phyloP scores from a whole-genome alignment of 768 basidiomycete genomes.

The Tephrocybe sp. region DNA sequence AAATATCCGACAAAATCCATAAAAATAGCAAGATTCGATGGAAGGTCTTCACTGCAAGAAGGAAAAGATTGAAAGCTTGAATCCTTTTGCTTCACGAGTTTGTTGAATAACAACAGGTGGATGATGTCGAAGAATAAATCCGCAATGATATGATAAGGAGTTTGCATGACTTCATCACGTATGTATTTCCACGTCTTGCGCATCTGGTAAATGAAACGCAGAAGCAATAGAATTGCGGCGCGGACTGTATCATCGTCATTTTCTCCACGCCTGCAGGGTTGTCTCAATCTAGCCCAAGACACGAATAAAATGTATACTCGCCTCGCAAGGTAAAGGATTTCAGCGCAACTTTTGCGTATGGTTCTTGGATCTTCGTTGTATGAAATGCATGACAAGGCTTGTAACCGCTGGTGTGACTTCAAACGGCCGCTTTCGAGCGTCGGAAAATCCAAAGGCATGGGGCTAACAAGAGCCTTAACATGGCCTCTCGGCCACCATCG shows the following conservation, averaged over 20 bases:
- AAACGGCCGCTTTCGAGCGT: not conserved
- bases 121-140: conserved; percentile 3
- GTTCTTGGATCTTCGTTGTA: not conserved
- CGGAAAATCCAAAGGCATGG: not conserved
- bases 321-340: not conserved
- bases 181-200: not conserved
- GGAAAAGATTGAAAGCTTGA: not conserved
- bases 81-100: not conserved
- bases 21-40: not conserved
- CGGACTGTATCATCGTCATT: not conserved
- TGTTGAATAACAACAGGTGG: not conserved
- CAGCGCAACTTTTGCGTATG: not conserved
- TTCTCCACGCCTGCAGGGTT: not conserved
- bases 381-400: not conserved
- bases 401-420: not conserved
- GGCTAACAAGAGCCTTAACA: not conserved
- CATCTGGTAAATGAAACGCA: not conserved
- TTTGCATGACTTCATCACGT: not conserved
- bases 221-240: not conserved
- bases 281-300: not conserved
- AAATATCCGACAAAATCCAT: conserved; percentile 1
- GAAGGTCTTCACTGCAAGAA: not conserved
- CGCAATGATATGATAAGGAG: not conserved
- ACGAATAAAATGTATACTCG: not conserved
- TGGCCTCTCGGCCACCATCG: not conserved